Evolutionary conservation across 345 rosid genomes (phyloP).

Genomic region (Kernera saxatilis): DNA sequence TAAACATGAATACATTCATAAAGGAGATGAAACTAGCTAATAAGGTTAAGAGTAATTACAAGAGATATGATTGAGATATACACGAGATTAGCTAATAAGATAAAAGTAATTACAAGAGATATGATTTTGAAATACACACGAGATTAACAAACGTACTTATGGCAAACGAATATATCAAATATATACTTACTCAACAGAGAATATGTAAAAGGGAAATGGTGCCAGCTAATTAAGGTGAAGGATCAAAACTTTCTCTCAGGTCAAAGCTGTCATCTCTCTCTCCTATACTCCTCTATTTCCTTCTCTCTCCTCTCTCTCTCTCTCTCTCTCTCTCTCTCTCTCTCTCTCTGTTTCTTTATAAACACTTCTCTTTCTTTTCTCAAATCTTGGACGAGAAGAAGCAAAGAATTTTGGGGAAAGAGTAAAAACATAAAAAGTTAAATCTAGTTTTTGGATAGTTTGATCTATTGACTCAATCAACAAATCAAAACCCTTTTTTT

Average conservation of each 20-base stretch:
- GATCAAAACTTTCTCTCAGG: slow-evolving; percentile 66
- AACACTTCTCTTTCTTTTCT: slow-evolving; percentile 32
- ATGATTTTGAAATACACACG: background rate
- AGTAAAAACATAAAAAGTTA: background rate
- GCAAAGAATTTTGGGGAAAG: slow-evolving; percentile 19
- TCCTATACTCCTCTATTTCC: background rate
- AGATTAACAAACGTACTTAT: background rate
- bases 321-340: slow-evolving; percentile 1
- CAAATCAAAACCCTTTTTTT: background rate
- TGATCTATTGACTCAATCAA: slow-evolving; percentile 1
- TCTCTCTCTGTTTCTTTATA: slow-evolving; percentile 28
- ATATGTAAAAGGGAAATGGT: slow-evolving; percentile 29
- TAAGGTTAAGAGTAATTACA: background rate
- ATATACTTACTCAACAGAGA: slow-evolving; percentile 36
- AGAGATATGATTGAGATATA: background rate
- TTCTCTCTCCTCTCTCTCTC: background rate
- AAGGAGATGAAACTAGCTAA: background rate
- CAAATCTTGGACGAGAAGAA: slow-evolving; percentile 29
- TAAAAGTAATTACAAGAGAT: background rate
- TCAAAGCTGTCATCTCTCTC: slow-evolving; percentile 68
- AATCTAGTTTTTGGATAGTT: background rate
- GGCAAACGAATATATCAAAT: slow-evolving; percentile 9
- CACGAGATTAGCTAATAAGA: background rate
- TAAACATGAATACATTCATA: background rate
- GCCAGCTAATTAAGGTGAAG: slow-evolving; percentile 43